A percentile compares a stretch with the other conserved stretches of the same genome.
These are phyloP conservation scores for Anisodus tanguticus DNA, from an alignment of 257 asterid species.

Conservation along the genomic window DNA sequence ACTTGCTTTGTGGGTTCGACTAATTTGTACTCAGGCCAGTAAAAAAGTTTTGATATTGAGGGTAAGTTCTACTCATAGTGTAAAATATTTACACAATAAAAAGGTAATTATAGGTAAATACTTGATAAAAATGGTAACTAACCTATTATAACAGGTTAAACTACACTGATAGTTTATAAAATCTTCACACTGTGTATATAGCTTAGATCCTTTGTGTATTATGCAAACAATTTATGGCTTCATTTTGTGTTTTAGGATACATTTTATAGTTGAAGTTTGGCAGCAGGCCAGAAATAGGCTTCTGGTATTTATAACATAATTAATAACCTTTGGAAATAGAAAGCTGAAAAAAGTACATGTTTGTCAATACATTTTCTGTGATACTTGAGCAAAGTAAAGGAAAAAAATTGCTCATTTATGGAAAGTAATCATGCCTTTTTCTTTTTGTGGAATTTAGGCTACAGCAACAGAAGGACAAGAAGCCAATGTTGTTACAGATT, in stretches of 20 bases:
- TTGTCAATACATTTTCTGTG: background rate
- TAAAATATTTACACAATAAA: too few species aligned
- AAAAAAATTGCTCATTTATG: background rate
- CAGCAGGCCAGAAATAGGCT: background rate
- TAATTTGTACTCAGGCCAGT: background rate
- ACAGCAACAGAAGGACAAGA: conserved; percentile 73
- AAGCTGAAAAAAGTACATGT: background rate
- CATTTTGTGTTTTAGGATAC: background rate
- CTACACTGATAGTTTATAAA: background rate
- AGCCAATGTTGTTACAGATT: conserved; percentile 63
- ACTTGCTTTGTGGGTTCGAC: background rate
- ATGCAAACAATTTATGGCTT: background rate
- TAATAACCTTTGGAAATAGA: background rate
- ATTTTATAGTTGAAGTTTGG: background rate
- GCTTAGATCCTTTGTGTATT: background rate
- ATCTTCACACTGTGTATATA: background rate
- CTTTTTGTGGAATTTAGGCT: conserved; percentile 49
- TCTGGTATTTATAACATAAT: background rate
- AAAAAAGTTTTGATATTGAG: background rate
- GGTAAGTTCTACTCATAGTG: too few species aligned
- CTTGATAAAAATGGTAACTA: conserved; percentile 1
- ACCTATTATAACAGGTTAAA: background rate
- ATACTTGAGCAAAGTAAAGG: background rate
- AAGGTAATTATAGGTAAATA: background rate
- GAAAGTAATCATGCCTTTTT: background rate